phyloP scores from a whole-genome alignment of 2,329 filamentous ascomycete species.

The Alternaria conjuncta region DNA sequence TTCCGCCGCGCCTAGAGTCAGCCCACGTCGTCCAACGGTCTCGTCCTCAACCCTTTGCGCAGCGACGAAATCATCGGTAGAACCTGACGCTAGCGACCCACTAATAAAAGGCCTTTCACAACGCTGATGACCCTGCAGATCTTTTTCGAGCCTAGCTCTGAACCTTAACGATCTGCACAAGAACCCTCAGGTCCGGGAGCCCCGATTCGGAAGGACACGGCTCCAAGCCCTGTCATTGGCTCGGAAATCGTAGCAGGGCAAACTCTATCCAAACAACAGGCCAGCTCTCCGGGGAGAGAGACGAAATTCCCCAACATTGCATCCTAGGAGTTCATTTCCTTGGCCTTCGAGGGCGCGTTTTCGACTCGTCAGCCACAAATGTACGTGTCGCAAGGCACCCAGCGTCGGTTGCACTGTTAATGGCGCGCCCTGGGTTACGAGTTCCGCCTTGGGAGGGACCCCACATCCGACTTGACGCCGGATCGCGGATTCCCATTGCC shows the following conservation, averaged over 20 bases:
- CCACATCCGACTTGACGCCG: constrained; percentile 5
- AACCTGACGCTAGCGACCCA: neutral
- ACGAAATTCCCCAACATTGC: neutral
- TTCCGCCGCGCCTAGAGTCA: neutral
- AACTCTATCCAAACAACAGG: constrained; percentile 5
- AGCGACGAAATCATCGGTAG: neutral
- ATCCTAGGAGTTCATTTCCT: neutral
- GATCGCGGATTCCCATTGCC: neutral
- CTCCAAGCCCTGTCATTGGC: constrained; percentile 6
- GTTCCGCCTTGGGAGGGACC: constrained; percentile 3
- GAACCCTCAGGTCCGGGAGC: neutral
- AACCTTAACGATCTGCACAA: constrained; percentile 8
- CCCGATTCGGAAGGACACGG: neutral
- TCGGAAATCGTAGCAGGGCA: neutral
- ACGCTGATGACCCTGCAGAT: constrained; percentile 15
- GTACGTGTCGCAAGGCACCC: neutral
- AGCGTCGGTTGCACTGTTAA: neutral
- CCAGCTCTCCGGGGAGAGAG: neutral
- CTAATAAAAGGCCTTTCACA: constrained; percentile 1
- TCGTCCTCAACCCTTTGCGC: neutral
- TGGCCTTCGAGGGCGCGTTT: neutral
- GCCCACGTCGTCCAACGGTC: neutral
- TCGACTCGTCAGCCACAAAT: neutral
- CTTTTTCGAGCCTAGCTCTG: neutral
- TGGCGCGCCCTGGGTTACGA: neutral